A percentile compares a stretch with the other conserved stretches of the same genome.
Conservation (phyloP, 768 basidiomycete species). For the Psilocybe cyanescens region DNA sequence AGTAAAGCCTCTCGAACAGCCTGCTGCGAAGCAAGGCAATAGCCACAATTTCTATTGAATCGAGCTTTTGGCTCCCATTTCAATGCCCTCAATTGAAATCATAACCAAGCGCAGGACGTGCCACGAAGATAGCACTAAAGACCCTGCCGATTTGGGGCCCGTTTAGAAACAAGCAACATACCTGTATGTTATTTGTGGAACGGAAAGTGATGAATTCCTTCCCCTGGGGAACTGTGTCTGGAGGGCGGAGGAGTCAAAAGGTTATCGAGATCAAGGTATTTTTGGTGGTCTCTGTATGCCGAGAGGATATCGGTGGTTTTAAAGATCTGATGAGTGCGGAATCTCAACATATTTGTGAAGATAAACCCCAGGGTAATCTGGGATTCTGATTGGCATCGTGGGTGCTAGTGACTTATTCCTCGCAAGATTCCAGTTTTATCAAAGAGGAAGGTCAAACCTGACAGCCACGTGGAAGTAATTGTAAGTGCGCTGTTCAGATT, state of each 20-base stretch:
- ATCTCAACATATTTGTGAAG: constrained; percentile 17
- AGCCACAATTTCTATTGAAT: too few relatives aligned
- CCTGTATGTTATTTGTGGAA: constrained; percentile 25
- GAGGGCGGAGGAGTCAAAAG: constrained; percentile 29
- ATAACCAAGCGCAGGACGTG: not conserved
- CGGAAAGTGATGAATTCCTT: constrained; percentile 7
- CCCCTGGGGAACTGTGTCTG: not conserved
- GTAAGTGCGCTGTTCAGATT: constrained; percentile 15
- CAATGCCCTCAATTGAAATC: too few relatives aligned
- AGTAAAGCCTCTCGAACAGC: not conserved
- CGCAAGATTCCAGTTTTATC: constrained; percentile 10
- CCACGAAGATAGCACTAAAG: constrained; percentile 7
- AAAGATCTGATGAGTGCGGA: constrained; percentile 20
- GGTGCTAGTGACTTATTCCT: constrained; percentile 13
- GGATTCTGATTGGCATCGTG: constrained; percentile 31
- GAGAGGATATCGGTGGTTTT: constrained; percentile 20
- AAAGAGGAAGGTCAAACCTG: constrained; percentile 14
- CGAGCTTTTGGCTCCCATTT: too few relatives aligned
- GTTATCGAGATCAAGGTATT: constrained; percentile 28
- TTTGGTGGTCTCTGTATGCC: constrained; percentile 8
- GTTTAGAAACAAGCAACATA: constrained; percentile 3
- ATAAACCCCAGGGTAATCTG: constrained; percentile 27
- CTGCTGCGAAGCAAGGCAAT: not conserved
- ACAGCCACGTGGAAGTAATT: constrained; percentile 29
- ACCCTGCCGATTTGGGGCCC: constrained; percentile 17